Conservation (phyloP, 306 rosid genomes). For the Biancaea sappan region DNA sequence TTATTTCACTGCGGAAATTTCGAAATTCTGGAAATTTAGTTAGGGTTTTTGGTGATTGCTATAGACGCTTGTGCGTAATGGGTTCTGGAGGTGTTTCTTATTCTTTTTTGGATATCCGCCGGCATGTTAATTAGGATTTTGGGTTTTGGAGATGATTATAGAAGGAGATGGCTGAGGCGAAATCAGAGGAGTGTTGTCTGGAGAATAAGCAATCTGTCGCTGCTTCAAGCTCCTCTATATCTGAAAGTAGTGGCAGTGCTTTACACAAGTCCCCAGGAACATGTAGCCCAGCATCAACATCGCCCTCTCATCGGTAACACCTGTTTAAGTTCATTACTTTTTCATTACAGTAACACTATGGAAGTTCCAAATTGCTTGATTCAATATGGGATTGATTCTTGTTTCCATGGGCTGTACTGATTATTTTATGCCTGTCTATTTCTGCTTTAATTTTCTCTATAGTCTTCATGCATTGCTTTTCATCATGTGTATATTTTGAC, state of each 20-base stretch:
- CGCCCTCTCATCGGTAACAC: constrained; percentile 71
- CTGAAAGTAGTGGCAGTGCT: constrained; percentile 79
- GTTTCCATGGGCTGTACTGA: not conserved
- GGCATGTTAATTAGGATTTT: constrained; percentile 47
- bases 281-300: constrained; percentile 64
- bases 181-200: constrained; percentile 74
- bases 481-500: constrained; percentile 18
- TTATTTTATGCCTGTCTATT: not conserved
- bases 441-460: constrained; percentile 19
- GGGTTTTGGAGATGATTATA: constrained; percentile 53
- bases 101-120: constrained; percentile 8
- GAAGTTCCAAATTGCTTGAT: not conserved
- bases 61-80: not conserved
- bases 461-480: constrained; percentile 20
- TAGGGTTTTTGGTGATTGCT: constrained; percentile 40
- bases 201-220: constrained; percentile 88
- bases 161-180: constrained; percentile 64
- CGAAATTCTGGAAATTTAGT: constrained; percentile 24
- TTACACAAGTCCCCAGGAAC: constrained; percentile 70
- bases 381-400: not conserved
- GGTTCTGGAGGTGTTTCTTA: constrained; percentile 24
- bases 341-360: not conserved
- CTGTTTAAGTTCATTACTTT: constrained; percentile 28
- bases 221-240: constrained; percentile 79
- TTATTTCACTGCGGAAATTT: constrained; percentile 39